phyloP scores from a whole-genome alignment of 2,329 filamentous ascomycete species.

The Aspergillus calidoustus region DNA sequence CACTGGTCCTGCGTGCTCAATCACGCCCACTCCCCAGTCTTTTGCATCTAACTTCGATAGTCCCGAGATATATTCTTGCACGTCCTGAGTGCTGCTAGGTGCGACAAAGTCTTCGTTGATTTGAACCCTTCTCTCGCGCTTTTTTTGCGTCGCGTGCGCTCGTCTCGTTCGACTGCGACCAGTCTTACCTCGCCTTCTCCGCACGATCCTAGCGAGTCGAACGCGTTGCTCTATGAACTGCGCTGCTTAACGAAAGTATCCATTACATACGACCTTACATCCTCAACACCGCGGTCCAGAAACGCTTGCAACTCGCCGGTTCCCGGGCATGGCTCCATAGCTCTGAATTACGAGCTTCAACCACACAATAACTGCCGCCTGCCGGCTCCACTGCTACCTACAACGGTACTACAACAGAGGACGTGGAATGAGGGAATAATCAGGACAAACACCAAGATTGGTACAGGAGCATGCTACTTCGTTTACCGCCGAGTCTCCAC shows the following conservation, averaged over 20 bases:
- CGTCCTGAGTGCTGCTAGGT: background rate
- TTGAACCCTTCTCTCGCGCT: background rate
- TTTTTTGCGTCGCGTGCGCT: slow-evolving; percentile 16
- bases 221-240: background rate
- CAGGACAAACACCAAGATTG: slow-evolving; percentile 6
- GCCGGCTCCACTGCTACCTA: background rate
- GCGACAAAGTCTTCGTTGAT: slow-evolving; percentile 1
- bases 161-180: background rate
- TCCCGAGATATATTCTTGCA: background rate
- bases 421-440: background rate
- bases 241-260: background rate
- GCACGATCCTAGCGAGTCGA: background rate
- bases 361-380: slow-evolving; percentile 5
- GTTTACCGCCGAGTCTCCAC: slow-evolving; percentile 64
- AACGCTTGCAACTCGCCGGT: slow-evolving; percentile 8
- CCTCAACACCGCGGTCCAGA: slow-evolving; percentile 2
- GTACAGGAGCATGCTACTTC: slow-evolving; percentile 49
- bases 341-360: slow-evolving; percentile 11
- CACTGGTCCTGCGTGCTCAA: background rate
- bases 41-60: background rate
- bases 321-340: slow-evolving; percentile 28
- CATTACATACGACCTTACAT: background rate
- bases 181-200: slow-evolving; percentile 5
- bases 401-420: background rate
- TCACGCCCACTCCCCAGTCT: slow-evolving; percentile 3